These are phyloP conservation scores for Mycena sp. DNA, from an alignment of 1,284 basidiomycete species.

Conservation along the genomic window DNA sequence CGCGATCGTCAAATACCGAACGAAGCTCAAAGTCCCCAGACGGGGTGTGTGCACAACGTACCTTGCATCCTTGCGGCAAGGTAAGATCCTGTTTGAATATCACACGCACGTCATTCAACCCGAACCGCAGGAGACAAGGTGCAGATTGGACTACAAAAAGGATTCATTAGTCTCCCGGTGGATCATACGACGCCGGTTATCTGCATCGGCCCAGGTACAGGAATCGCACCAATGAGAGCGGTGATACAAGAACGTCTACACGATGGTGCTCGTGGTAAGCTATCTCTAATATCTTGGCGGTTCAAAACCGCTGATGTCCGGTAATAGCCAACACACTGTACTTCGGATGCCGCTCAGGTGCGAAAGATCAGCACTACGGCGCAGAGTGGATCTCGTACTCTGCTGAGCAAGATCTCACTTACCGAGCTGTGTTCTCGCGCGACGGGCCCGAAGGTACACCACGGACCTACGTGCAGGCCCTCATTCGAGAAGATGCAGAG, in stretches of 20 bases:
- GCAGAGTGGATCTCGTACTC: conserved; percentile 74
- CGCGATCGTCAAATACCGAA: conserved; percentile 91
- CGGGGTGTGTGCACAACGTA: conserved; percentile 89
- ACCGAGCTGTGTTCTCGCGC: conserved; percentile 83
- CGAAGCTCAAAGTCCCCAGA: conserved; percentile 83
- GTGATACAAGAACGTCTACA: conserved; percentile 82
- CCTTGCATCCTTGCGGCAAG: conserved; percentile 66
- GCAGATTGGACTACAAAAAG: conserved; percentile 73
- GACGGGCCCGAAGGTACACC: conserved; percentile 71
- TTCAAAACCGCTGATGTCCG: neutral
- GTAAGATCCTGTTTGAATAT: too few relatives aligned
- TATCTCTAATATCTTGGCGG: conserved; percentile 3
- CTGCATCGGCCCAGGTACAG: conserved; percentile 94
- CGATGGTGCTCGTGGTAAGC: conserved; percentile 58
- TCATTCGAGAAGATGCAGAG: conserved; percentile 73
- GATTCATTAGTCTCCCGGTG: conserved; percentile 72
- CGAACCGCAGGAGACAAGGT: conserved; percentile 60
- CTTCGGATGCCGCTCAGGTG: conserved; percentile 86
- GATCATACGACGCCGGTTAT: conserved; percentile 73
- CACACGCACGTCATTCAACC: too few relatives aligned
- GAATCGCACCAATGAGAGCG: conserved; percentile 91
- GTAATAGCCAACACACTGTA: conserved; percentile 79
- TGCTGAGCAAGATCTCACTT: conserved; percentile 55
- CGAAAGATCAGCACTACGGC: conserved; percentile 84
- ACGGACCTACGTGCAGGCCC: conserved; percentile 88